Evolutionary conservation across 805 yeast species (phyloP), one percentile per base, ranked within the genome.

Genomic region (Yamadazyma endophytica): DNA sequence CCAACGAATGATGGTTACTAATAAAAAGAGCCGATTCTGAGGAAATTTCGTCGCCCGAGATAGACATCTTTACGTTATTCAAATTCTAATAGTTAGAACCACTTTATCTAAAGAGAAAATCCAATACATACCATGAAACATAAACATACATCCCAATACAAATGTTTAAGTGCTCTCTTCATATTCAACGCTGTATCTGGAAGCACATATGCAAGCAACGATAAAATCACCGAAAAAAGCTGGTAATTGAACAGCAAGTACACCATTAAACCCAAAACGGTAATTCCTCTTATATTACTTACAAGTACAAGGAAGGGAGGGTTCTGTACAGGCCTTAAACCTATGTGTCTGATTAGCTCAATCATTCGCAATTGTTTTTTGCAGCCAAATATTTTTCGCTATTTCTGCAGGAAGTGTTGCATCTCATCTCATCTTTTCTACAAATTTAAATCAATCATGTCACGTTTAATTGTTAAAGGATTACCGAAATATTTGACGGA

Each of bases 381-480:
- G 37, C 37, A 29, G 25, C 28, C 24, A 9, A 13, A 8, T 9
- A 6, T 23, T 23, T 25, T 17, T 14, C 25, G 13, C 21, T 21
- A 19, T 21, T 20, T 28, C 31, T 13, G 21, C 31, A 25, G 19
- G 14, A n/a, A 22, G 7, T 25, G n/a, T 13, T 24, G 24, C 28
- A 21, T 13, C 31, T 32, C 36, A 35, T 35, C 38, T 38, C 41
- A 36, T 29, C 32, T 19, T 21, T 9, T 15, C 12, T 17, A 9
- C 11, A 9, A 9, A 19, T 19, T 23, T 9, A 9, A 14, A 6
- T 26, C 17, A 21, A 28, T n/a, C 26, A 77, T 77, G 84, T 89
- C 97, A 13, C 83, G 97, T 60, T 73, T 90, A 32, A 90, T 90
- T 46, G 95, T 90, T 5, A 90, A 86, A 55, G 92, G 94, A 26